These are phyloP conservation scores for Tetrahymena elliotti DNA, from an alignment of 73 alveolate species.

Conservation along the genomic window DNA sequence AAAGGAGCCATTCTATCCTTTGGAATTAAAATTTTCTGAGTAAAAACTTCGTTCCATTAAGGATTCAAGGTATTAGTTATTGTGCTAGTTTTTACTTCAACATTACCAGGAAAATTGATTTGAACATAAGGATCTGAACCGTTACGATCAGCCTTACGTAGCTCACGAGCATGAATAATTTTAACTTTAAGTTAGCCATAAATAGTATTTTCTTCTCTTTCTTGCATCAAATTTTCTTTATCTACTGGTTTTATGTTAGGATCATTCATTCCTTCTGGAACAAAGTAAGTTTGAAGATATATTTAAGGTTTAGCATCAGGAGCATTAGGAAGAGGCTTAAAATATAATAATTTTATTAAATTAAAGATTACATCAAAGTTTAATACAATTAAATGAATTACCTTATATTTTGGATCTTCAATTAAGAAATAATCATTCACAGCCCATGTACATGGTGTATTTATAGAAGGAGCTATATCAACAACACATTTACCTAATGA, in stretches of 20 bases:
- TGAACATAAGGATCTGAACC: slow-evolving; percentile 25
- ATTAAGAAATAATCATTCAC: slow-evolving; percentile 27
- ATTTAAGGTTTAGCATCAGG: not conserved
- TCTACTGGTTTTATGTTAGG: slow-evolving; percentile 27
- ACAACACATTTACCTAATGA: slow-evolving; percentile 13
- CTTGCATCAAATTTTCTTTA: slow-evolving; percentile 2
- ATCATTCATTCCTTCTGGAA: slow-evolving; percentile 30
- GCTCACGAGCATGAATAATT: slow-evolving; percentile 29
- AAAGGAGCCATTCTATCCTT: slow-evolving; percentile 16
- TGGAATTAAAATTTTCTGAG: not conserved
- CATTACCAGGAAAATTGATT: slow-evolving; percentile 11
- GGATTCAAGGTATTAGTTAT: slow-evolving; percentile 17
- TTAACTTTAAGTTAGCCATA: slow-evolving; percentile 1
- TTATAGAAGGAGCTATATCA: slow-evolving; percentile 3
- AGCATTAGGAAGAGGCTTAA: not conserved
- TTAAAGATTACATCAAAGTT: too few relatives aligned
- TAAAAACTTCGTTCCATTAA: not conserved
- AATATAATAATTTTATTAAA: not conserved
- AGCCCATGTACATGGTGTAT: slow-evolving; percentile 33
- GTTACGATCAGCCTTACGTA: not conserved
- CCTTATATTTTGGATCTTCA: slow-evolving; percentile 13
- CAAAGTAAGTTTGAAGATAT: slow-evolving; percentile 14
- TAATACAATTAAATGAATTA: too few relatives aligned
- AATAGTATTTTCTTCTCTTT: slow-evolving; percentile 11
- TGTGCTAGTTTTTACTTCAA: slow-evolving; percentile 22